phyloP scores from a whole-genome alignment of 78 protist genomes.

The Polysphondylium violaceum region DNA sequence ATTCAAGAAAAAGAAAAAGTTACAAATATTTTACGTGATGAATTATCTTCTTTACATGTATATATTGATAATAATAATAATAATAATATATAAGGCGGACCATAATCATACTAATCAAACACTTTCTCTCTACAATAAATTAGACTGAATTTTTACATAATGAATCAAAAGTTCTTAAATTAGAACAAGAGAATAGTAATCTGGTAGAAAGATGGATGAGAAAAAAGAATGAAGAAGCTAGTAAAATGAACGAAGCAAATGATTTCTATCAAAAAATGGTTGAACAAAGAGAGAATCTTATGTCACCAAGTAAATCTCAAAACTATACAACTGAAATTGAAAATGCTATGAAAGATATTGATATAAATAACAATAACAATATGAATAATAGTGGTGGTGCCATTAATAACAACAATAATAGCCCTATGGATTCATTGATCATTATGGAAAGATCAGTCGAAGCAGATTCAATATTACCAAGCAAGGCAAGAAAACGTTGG shows the following conservation, averaged over 20 bases:
- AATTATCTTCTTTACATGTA: constrained; percentile 57
- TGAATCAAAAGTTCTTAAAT: constrained; percentile 52
- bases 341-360: not conserved
- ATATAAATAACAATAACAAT: not conserved
- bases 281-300: constrained; percentile 43
- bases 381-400: not conserved
- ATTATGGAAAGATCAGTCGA: not conserved
- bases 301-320: not conserved
- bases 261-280: constrained; percentile 75
- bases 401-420: not conserved
- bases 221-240: constrained; percentile 79
- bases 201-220: constrained; percentile 69
- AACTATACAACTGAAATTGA: constrained; percentile 10
- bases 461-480: constrained; percentile 38
- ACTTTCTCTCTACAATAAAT: too few relatives aligned
- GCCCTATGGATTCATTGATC: too few relatives aligned
- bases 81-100: too few relatives aligned
- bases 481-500: constrained; percentile 51
- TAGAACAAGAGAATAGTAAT: constrained; percentile 65
- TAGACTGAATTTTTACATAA: constrained; percentile 49
- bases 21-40: constrained; percentile 58
- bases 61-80: not conserved
- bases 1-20: constrained; percentile 64
- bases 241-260: constrained; percentile 74
- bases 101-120: not conserved